A percentile compares a stretch with the other conserved stretches of the same genome.
Conservation (phyloP, 768 basidiomycete genomes). For the Sarcomyxa edulis region DNA sequence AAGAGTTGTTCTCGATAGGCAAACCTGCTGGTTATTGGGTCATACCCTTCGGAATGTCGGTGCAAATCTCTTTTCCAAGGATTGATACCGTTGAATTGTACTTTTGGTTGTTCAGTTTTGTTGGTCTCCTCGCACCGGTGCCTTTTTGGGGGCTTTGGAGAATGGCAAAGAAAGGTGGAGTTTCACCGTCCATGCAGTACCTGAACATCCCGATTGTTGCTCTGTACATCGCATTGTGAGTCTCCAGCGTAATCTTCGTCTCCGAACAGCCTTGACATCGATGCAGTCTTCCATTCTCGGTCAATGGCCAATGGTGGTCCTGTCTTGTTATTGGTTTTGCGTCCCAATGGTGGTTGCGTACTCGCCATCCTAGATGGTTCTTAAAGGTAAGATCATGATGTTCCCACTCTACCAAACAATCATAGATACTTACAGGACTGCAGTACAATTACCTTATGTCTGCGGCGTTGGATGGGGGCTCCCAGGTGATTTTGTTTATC, state of each 20-base stretch:
- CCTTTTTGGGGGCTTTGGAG: constrained; percentile 44
- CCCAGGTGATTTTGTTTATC: constrained; percentile 45
- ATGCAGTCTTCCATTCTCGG: constrained; percentile 45
- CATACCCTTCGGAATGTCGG: constrained; percentile 41
- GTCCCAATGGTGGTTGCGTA: constrained; percentile 46
- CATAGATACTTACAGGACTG: background rate
- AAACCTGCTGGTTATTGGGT: constrained; percentile 39
- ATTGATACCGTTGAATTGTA: background rate
- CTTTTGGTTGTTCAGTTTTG: constrained; percentile 19
- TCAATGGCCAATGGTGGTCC: constrained; percentile 52
- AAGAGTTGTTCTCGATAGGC: constrained; percentile 44
- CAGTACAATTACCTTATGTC: constrained; percentile 41
- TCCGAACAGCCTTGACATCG: too few relatives aligned
- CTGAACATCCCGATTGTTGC: constrained; percentile 42
- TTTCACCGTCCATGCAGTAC: constrained; percentile 31
- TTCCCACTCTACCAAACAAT: too few relatives aligned
- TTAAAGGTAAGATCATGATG: constrained; percentile 29
- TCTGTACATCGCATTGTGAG: constrained; percentile 29
- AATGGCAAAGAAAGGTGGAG: constrained; percentile 25
- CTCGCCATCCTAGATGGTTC: constrained; percentile 38
- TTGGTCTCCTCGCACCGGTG: constrained; percentile 44
- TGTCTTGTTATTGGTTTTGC: constrained; percentile 44
- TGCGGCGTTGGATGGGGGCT: constrained; percentile 44
- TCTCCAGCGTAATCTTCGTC: too few relatives aligned
- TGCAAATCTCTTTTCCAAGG: background rate